Percentiles rank a stretch among this genome's conserved stretches.
These are phyloP conservation scores for Mercurialis annua DNA, from an alignment of 345 rosid species.

Conservation along the genomic window DNA sequence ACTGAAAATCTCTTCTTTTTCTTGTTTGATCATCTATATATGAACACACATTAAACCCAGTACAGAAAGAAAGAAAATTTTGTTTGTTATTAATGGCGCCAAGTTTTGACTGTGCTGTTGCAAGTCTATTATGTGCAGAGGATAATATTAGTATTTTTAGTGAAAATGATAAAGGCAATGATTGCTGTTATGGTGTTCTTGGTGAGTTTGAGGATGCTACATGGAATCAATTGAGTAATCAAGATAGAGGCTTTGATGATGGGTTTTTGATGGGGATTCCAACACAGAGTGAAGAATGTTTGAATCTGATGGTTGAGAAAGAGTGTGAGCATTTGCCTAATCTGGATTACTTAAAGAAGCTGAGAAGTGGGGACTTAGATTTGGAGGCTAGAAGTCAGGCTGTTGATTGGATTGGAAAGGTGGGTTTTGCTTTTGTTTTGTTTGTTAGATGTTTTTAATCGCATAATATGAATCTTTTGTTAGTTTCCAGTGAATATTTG, in stretches of 20 bases:
- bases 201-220: slow-evolving; percentile 35
- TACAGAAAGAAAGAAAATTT: slow-evolving; percentile 7
- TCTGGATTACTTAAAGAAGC: slow-evolving; percentile 47
- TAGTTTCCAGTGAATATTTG: background rate
- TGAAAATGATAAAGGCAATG: slow-evolving; percentile 45
- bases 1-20: slow-evolving; percentile 7
- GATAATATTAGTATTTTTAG: slow-evolving; percentile 42
- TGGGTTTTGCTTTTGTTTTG: slow-evolving; percentile 27
- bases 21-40: background rate
- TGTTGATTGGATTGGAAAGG: slow-evolving; percentile 62
- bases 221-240: slow-evolving; percentile 19
- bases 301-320: slow-evolving; percentile 51
- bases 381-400: slow-evolving; percentile 48
- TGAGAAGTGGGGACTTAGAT: slow-evolving; percentile 55
- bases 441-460: background rate
- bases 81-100: slow-evolving; percentile 42
- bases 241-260: slow-evolving; percentile 22
- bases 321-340: slow-evolving; percentile 52
- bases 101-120: slow-evolving; percentile 47
- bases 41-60: slow-evolving; percentile 1
- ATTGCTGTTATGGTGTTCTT: slow-evolving; percentile 19
- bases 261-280: slow-evolving; percentile 23
- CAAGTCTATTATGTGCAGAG: slow-evolving; percentile 57
- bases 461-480: background rate
- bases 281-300: slow-evolving; percentile 53